Base-by-base conservation (phyloP, 345 rosid species). In the Erucastrum elatum region DNA sequence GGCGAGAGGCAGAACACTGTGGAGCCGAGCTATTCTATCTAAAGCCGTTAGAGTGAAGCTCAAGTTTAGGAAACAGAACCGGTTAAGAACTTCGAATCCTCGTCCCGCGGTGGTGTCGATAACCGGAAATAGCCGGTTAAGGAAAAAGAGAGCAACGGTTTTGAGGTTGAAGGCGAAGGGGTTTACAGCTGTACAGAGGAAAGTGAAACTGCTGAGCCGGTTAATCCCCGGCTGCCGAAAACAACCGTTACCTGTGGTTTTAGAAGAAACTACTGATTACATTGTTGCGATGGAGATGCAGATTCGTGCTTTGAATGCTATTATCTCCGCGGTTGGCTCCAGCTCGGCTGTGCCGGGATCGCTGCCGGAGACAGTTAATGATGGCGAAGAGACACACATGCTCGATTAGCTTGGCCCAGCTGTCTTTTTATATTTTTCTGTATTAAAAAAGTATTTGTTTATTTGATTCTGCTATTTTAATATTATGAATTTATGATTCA, bases 241-340 rank as follows among this genome's bases (percentile, higher is more conserved):
- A 78, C 90, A 95, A 78, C 80, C 93, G 13, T 72, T 95, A 33
- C 97, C 97, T 12, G 89, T 95, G 62, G 87, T 95, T 70, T 84
- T 95, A 25, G 97, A 95, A 75, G 99, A 95, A 77, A 92, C 94
- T 0, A 87, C 94, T 0, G 99, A 95, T 86, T 95, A 95, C 64
- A 95, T 95, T 46, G 89, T 87, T 16, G 99, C 99, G 13, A 82
- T 93, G 75, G 94, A 95, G 94, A 95, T 93, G 99, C 99, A 93
- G 76, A 87, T 95, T 62, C 84, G 94, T 71, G 93, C 97, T 82
- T 86, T 95, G 93, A 85, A 70, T 13, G 89, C 90, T 10, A 75
- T 95, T 12, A 84, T 90, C 25, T 87, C 87, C 64, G 64, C 76
- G 64, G 44, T 70, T 6, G 30, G 64, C 35, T 65, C 87, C 53